These are phyloP conservation scores for Canariomyces notabilis DNA, from an alignment of 2,329 filamentous ascomycete genomes.

Conservation along the genomic window DNA sequence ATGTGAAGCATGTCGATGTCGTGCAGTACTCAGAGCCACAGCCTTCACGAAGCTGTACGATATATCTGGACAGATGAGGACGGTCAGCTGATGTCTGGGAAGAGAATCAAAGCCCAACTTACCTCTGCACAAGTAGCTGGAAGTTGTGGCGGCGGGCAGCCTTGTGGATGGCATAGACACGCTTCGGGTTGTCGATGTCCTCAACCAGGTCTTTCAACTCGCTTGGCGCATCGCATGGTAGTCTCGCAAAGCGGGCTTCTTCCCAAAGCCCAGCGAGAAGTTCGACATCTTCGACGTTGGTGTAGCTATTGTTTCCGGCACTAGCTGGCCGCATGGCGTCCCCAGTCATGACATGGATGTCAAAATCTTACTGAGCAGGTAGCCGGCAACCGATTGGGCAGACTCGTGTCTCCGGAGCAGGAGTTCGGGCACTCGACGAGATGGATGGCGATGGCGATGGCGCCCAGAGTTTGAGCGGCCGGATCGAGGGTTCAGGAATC, in stretches of 20 bases:
- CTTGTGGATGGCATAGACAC: slow-evolving; percentile 56
- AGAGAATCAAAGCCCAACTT: slow-evolving; percentile 23
- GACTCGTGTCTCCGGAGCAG: background rate
- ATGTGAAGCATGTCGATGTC: slow-evolving; percentile 76
- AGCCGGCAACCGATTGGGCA: background rate
- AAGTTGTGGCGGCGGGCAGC: slow-evolving; percentile 59
- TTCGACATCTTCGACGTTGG: slow-evolving; percentile 38
- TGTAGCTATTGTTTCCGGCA: slow-evolving; percentile 25
- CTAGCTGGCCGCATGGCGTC: slow-evolving; percentile 36
- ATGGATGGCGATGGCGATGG: too few species aligned
- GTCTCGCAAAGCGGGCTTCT: slow-evolving; percentile 52
- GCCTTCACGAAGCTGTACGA: slow-evolving; percentile 75
- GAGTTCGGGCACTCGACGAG: background rate
- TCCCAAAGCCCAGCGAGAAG: slow-evolving; percentile 57
- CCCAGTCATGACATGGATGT: slow-evolving; percentile 45
- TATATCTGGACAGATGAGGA: slow-evolving; percentile 51
- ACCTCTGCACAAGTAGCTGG: slow-evolving; percentile 65
- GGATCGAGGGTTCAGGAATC: too few species aligned
- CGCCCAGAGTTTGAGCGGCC: too few species aligned
- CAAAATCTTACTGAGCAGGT: background rate
- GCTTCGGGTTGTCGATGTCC: slow-evolving; percentile 56
- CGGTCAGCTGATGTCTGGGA: slow-evolving; percentile 1
- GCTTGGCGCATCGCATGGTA: slow-evolving; percentile 56
- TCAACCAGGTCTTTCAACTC: slow-evolving; percentile 52
- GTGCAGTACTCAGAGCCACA: slow-evolving; percentile 65